Conservation (phyloP, 805 yeast species). For the Candida coquimbonensis region DNA sequence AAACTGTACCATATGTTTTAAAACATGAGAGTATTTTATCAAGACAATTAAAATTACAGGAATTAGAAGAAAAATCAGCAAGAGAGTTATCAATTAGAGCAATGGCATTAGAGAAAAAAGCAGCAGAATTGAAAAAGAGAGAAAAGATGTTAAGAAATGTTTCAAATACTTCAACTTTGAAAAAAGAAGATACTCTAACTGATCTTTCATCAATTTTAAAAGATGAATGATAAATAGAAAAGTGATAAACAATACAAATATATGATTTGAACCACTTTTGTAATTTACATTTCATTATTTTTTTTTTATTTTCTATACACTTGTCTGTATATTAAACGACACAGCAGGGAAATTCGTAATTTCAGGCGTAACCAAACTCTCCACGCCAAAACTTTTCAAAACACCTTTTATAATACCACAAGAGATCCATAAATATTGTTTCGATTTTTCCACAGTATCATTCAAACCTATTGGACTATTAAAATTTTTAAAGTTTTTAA, state of each 20-base stretch:
- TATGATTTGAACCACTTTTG: neutral
- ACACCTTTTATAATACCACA: conserved; percentile 73
- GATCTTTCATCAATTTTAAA: conserved; percentile 42
- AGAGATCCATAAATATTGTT: conserved; percentile 59
- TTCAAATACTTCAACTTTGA: conserved; percentile 20
- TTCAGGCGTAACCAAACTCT: conserved; percentile 60
- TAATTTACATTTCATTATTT: neutral
- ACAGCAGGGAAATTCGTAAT: conserved; percentile 56
- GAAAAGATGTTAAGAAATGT: conserved; percentile 43
- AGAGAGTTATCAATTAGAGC: conserved; percentile 67
- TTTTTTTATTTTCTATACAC: conserved; percentile 6
- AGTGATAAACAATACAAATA: too few species aligned
- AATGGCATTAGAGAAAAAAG: conserved; percentile 68
- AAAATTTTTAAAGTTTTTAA: conserved; percentile 48
- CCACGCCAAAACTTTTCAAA: conserved; percentile 60
- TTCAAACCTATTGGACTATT: conserved; percentile 35
- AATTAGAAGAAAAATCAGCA: conserved; percentile 72
- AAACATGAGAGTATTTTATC: conserved; percentile 70
- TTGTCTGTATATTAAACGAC: conserved; percentile 65
- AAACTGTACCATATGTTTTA: conserved; percentile 78
- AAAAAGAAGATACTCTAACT: conserved; percentile 48
- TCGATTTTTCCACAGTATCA: conserved; percentile 38
- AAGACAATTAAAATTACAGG: conserved; percentile 73
- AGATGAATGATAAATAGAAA: conserved; percentile 2
- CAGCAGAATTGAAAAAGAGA: conserved; percentile 54